Evolutionary conservation across 2,329 filamentous ascomycete genomes (phyloP), one percentile per base, ranked within the genome.

Genomic region (Cryphonectria carpinicola): DNA sequence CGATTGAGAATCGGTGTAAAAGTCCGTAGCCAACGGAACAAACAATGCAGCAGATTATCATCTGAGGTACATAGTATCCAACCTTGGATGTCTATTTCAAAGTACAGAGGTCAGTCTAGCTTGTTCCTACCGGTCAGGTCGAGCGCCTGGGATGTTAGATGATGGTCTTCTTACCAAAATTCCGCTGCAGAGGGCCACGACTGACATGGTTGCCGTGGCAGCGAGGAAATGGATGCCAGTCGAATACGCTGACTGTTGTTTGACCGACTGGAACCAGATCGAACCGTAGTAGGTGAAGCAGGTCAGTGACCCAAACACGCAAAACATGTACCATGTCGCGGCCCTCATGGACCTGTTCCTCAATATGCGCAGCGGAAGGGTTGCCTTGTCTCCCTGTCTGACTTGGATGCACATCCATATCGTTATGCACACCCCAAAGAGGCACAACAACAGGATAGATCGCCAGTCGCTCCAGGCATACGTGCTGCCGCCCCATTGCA

Each of bases 401-500:
- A 22, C 63, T 28, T 19, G 52, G 54, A 41, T 17, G 13, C 32
- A 61, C 43, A 52, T 70, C 63, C 10, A 7, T 25, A n/a, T 14
- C 49, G 13, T 82, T 77, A 70, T 4, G 80, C 74, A 10, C 81
- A 74, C 39, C 70, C 77, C 60, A 78, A 80, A 19, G 80, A 61
- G 39, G 81, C 78, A 56, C 22, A 84, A 73, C 10, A 83, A 77
- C 0, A 75, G 80, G 41, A 84, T 78, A 49, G 83, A 79, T 25
- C 72, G 65, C 1, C 74, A 75, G 8, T 71, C 74, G 1, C 52
- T 54, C 74, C 76, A 76, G 17, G 75, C 60, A 52, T 76, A 75
- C 19, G 69, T 70, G 6, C 66, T 70, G 49, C 80, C 81, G 68
- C 81, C 81, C 82, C 82, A 85, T 70, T 84, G 81, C 19, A 86